Conservation (phyloP, 805 yeast species). For the Suhomyces sp. region DNA sequence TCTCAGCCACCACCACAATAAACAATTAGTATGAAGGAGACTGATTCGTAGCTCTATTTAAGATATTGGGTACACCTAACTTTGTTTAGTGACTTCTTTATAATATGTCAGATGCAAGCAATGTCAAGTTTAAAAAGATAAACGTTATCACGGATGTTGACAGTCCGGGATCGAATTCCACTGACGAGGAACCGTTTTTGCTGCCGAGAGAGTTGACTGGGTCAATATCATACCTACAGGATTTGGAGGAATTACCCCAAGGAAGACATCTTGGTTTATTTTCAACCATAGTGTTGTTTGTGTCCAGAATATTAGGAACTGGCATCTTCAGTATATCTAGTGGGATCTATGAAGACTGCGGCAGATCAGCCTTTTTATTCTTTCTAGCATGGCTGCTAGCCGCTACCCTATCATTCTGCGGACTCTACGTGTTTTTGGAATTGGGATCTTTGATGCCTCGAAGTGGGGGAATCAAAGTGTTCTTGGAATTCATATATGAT, state of each 20-base stretch:
- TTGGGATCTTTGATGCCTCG: conserved; percentile 68
- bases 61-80: background rate
- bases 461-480: conserved; percentile 74
- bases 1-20: conserved; percentile 6
- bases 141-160: background rate
- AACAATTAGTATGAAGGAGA: background rate
- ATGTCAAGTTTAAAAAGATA: background rate
- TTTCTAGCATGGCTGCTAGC: conserved; percentile 63
- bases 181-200: background rate
- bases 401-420: conserved; percentile 61
- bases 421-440: conserved; percentile 64
- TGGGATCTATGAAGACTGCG: conserved; percentile 61
- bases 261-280: conserved; percentile 72
- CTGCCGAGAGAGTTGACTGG: conserved; percentile 3
- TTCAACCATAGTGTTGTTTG: conserved; percentile 60
- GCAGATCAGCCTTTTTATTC: conserved; percentile 62
- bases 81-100: background rate
- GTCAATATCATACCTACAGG: conserved; percentile 21
- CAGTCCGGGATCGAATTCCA: conserved; percentile 2
- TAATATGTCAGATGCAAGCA: background rate
- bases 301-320: conserved; percentile 71
- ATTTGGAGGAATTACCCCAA: conserved; percentile 58
- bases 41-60: background rate
- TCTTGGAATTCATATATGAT: conserved; percentile 63
- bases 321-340: conserved; percentile 76